phyloP scores from a whole-genome alignment of 179 eudicot species.

The Actinidia arguta region DNA sequence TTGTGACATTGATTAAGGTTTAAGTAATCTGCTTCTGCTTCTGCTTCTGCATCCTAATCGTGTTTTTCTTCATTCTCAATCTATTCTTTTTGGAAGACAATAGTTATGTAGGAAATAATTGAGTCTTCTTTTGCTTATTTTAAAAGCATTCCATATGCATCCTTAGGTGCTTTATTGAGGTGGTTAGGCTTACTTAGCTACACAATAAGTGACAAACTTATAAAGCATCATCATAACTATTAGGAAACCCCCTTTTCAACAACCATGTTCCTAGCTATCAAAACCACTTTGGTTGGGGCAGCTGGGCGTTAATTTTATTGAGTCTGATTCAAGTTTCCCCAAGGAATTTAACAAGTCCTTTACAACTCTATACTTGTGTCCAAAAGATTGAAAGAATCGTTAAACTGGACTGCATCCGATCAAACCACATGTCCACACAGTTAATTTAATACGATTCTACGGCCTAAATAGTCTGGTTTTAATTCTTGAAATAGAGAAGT shows the following conservation, averaged over 20 bases:
- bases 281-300: conserved; percentile 12
- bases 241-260: conserved; percentile 15
- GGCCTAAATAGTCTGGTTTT: too few species aligned
- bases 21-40: too few species aligned
- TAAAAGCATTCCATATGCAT: conserved; percentile 16
- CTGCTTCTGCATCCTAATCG: too few species aligned
- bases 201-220: too few species aligned
- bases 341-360: background rate
- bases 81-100: background rate
- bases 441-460: too few species aligned
- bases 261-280: conserved; percentile 12
- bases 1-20: too few species aligned
- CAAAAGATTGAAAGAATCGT: too few species aligned
- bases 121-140: conserved; percentile 11
- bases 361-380: too few species aligned
- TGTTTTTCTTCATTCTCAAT: conserved; percentile 20
- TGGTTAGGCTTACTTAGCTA: too few species aligned
- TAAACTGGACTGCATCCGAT: too few species aligned
- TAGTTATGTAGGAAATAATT: conserved; percentile 10
- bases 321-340: conserved; percentile 15
- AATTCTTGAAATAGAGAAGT: too few species aligned
- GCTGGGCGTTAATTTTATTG: conserved; percentile 24
- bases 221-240: background rate
- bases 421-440: too few species aligned
- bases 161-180: conserved; percentile 8